Evolutionary conservation across 2,329 filamentous ascomycete genomes (phyloP).

Genomic region (Apiospora kogelbergensis): DNA sequence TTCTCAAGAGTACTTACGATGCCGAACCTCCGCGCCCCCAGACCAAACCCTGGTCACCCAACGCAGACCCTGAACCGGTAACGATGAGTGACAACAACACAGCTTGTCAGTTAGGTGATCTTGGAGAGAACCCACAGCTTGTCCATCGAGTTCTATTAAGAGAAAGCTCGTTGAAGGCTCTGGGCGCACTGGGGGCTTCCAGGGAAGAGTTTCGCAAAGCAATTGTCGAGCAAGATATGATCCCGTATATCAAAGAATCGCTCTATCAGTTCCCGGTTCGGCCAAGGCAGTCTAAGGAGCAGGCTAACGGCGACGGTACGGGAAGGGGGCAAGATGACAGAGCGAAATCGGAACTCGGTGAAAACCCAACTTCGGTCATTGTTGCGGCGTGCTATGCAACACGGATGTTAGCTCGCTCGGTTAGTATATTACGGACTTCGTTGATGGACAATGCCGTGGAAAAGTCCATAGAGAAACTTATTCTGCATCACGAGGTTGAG

Average conservation of each 20-base stretch:
- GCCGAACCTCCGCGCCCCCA: conserved; percentile 36
- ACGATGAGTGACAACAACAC: conserved; percentile 19
- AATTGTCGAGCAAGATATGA: conserved; percentile 77
- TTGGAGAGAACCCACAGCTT: conserved; percentile 59
- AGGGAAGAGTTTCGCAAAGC: conserved; percentile 83
- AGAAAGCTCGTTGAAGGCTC: conserved; percentile 72
- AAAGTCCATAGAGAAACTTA: conserved; percentile 71
- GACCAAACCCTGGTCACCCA: conserved; percentile 37
- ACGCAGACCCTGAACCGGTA: conserved; percentile 28
- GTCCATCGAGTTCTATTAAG: conserved; percentile 74
- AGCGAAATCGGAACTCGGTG: conserved; percentile 56
- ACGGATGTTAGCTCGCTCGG: conserved; percentile 79
- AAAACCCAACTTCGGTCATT: conserved; percentile 74
- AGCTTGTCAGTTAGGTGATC: conserved; percentile 52
- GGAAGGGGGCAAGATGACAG: conserved; percentile 31
- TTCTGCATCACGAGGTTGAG: conserved; percentile 73
- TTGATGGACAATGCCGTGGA: conserved; percentile 84
- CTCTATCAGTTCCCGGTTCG: conserved; percentile 58
- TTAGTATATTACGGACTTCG: conserved; percentile 79
- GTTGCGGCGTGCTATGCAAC: conserved; percentile 83
- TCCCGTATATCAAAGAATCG: conserved; percentile 82
- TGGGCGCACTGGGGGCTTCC: conserved; percentile 78
- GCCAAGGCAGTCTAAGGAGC: conserved; percentile 44
- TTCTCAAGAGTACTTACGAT: conserved; percentile 53
- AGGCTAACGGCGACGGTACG: conserved; percentile 33